These are phyloP conservation scores for Pseudoturritis turrita DNA, from an alignment of 345 rosid species.

Conservation along the genomic window DNA sequence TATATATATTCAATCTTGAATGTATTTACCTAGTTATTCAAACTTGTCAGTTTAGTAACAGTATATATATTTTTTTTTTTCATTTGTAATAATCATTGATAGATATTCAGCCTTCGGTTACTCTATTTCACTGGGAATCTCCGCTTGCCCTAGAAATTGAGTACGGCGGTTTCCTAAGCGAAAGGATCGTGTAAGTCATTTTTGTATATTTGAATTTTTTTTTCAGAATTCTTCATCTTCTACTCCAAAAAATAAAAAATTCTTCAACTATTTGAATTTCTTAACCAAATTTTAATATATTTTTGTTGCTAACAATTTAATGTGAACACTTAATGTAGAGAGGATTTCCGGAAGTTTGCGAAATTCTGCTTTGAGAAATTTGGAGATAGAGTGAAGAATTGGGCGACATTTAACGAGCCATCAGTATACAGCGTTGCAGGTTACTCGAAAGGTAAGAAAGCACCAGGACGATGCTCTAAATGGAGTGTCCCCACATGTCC, in stretches of 20 bases:
- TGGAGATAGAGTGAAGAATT: slow-evolving; percentile 30
- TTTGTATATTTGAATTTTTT: background rate
- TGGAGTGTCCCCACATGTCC: background rate
- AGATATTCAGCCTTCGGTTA: slow-evolving; percentile 21
- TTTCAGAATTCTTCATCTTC: background rate
- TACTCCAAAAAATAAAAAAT: background rate
- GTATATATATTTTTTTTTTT: background rate
- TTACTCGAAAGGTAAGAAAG: slow-evolving; percentile 23
- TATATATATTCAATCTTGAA: background rate
- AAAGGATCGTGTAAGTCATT: slow-evolving; percentile 21
- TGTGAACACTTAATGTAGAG: background rate
- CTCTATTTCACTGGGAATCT: slow-evolving; percentile 36
- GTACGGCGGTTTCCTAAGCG: slow-evolving; percentile 8
- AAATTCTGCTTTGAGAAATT: slow-evolving; percentile 15
- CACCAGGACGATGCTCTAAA: slow-evolving; percentile 26
- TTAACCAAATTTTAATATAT: background rate
- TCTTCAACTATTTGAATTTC: background rate
- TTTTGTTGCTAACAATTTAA: background rate
- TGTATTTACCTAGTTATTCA: background rate
- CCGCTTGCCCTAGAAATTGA: slow-evolving; percentile 23
- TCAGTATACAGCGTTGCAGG: slow-evolving; percentile 27
- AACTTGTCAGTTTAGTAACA: background rate
- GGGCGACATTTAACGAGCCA: slow-evolving; percentile 37
- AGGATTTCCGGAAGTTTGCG: slow-evolving; percentile 27
- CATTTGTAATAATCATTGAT: background rate